Percentiles rank a stretch among this genome's conserved stretches.
phyloP scores from a whole-genome alignment of 352 stramenopile species.

The Pythium sp. region DNA sequence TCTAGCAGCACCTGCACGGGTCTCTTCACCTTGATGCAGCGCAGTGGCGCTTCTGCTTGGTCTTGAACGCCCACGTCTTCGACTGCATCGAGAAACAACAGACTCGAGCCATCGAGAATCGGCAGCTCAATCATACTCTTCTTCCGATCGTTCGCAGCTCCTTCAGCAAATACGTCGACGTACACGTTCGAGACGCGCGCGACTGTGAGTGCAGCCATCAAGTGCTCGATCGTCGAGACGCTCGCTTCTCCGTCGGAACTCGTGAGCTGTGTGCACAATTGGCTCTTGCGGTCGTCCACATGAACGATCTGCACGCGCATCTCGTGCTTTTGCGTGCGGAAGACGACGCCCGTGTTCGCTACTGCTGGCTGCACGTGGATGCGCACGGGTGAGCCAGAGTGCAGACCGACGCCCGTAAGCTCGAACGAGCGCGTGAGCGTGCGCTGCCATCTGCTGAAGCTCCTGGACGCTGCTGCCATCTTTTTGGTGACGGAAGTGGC shows the following conservation, averaged over 20 bases:
- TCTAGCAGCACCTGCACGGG: conserved; percentile 58
- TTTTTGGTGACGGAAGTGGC: background rate
- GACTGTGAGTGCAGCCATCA: conserved; percentile 61
- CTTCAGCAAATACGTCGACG: conserved; percentile 25
- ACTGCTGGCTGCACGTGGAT: conserved; percentile 35
- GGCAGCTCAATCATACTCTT: conserved; percentile 44
- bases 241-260: conserved; percentile 17
- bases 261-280: conserved; percentile 60
- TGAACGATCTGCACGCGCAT: conserved; percentile 33
- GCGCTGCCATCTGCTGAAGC: conserved; percentile 30
- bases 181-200: conserved; percentile 41
- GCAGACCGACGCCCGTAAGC: conserved; percentile 57
- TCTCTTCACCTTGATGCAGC: conserved; percentile 35
- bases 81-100: conserved; percentile 41
- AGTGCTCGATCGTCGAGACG: conserved; percentile 60
- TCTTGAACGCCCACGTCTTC: conserved; percentile 31
- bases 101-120: conserved; percentile 65
- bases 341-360: conserved; percentile 31
- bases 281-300: conserved; percentile 37
- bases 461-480: background rate
- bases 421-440: conserved; percentile 45
- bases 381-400: conserved; percentile 38
- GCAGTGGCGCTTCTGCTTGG: conserved; percentile 18
- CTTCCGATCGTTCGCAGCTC: background rate
- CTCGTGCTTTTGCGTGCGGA: conserved; percentile 16